Evolutionary conservation across 1,284 basidiomycete species (phyloP), one percentile per base, ranked within the genome.

Genomic region (Rhodotorula sp.): DNA sequence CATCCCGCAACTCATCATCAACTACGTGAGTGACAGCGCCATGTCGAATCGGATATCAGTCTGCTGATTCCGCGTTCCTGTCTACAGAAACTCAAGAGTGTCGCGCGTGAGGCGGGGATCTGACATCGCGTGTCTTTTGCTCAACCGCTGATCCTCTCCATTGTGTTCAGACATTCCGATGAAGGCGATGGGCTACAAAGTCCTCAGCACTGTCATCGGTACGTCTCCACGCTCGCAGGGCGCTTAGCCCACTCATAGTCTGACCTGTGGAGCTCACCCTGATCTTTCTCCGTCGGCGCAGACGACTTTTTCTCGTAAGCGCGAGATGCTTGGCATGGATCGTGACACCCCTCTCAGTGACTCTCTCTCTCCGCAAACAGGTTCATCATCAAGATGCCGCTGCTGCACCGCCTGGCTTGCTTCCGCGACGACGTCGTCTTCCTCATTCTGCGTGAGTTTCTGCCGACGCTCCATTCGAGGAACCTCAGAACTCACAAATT

Each of bases 331-430:
- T 28, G 28, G 28, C 28, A 28, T 3, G 28, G 28, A 28, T 28
- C 28, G 28, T 28, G 28, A 28, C 28, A 28, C 28, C 28, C 3
- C 28, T 43, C 38, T 43, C 10, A 43, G 10, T 43, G 38, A 43
- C 10, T 12, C 12, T 12, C 23, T 10, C 50, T 12, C n/a, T 52
- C 8, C 50, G 21, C 10, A 15, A 21, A 4, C 50, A 52, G 50
- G 23, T 55, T 55, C 95, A 92, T 91, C 79, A 93, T 95, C 83
- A 91, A 92, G 83, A 97, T 97, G 95, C 95, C 95, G 23, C 88
- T 90, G 79, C 85, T 97, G 64, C 95, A 97, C 81, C 88, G 92
- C 70, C 82, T 95, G 68, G 90, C 91, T 5, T 93, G 91, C 80
- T 93, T 93, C 86, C 71, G 81, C 56, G 81, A 82, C 67, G 81